phyloP scores from a whole-genome alignment of 345 rosid genomes.

The Mercurialis annua region DNA sequence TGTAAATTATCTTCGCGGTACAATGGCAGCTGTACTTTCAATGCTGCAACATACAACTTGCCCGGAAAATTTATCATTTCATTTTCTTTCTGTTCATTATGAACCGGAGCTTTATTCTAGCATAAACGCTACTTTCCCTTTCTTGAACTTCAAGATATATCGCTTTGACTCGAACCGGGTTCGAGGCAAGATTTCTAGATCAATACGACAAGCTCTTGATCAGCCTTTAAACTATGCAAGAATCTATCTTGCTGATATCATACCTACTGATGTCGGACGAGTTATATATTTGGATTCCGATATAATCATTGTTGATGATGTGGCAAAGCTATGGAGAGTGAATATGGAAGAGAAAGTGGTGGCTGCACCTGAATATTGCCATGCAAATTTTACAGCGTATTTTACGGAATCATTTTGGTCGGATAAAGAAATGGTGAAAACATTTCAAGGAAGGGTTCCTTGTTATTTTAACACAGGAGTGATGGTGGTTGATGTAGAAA shows the following conservation, averaged over 20 bases:
- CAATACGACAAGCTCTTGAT: constrained; percentile 57
- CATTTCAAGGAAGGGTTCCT: constrained; percentile 48
- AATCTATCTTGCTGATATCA: constrained; percentile 57
- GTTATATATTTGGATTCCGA: constrained; percentile 66
- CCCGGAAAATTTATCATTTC: constrained; percentile 60
- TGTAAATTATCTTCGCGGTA: constrained; percentile 63
- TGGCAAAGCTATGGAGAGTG: constrained; percentile 46
- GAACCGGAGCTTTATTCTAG: constrained; percentile 39
- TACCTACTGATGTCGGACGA: constrained; percentile 34
- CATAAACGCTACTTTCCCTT: constrained; percentile 55
- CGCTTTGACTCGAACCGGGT: constrained; percentile 49
- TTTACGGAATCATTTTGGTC: constrained; percentile 55
- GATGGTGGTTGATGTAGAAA: constrained; percentile 57
- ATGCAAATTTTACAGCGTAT: constrained; percentile 50
- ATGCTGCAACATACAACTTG: constrained; percentile 54
- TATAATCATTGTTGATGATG: constrained; percentile 59
- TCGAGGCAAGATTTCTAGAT: constrained; percentile 50
- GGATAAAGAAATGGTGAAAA: constrained; percentile 34
- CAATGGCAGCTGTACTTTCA: constrained; percentile 65
- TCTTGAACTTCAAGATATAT: constrained; percentile 51
- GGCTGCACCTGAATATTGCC: constrained; percentile 71
- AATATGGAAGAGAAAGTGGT: constrained; percentile 52
- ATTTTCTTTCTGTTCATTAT: constrained; percentile 50
- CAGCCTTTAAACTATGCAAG: constrained; percentile 68
- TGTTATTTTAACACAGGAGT: constrained; percentile 74